A percentile compares a stretch with the other conserved stretches of the same genome.
phyloP scores from a whole-genome alignment of 2,329 filamentous ascomycete genomes.

The Botrytis porri region DNA sequence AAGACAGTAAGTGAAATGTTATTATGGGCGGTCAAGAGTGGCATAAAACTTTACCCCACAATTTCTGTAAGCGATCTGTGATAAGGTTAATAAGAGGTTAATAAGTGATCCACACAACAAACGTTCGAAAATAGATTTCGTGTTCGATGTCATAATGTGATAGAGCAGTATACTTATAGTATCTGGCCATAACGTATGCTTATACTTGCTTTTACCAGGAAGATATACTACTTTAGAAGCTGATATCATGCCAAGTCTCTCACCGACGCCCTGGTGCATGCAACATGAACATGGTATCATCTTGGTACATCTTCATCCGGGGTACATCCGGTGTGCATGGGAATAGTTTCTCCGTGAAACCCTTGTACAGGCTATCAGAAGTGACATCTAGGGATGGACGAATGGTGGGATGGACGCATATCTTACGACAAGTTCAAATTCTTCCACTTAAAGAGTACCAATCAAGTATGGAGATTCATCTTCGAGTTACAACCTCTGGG shows the following conservation, averaged over 20 bases:
- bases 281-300: no score
- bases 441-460: not conserved
- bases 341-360: not conserved
- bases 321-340: not conserved
- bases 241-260: not conserved
- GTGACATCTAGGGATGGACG: not conserved
- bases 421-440: not conserved
- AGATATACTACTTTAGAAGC: not conserved
- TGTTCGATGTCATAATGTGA: not conserved
- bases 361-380: not conserved
- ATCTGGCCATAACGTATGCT: not conserved
- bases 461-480: not conserved
- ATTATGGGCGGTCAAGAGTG: not conserved
- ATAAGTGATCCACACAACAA: not conserved
- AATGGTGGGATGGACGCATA: not conserved
- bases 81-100: no score
- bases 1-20: not conserved
- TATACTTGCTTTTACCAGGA: not conserved
- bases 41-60: not conserved
- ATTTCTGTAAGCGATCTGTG: not conserved
- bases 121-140: not conserved
- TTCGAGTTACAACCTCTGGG: not conserved
- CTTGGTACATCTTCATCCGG: not conserved
- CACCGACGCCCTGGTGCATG: not conserved
- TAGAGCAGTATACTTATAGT: not conserved